Evolutionary conservation across 2,329 filamentous ascomycete species (phyloP), one percentile per base, ranked within the genome.

Genomic region (Cladosporium halotolerans): DNA sequence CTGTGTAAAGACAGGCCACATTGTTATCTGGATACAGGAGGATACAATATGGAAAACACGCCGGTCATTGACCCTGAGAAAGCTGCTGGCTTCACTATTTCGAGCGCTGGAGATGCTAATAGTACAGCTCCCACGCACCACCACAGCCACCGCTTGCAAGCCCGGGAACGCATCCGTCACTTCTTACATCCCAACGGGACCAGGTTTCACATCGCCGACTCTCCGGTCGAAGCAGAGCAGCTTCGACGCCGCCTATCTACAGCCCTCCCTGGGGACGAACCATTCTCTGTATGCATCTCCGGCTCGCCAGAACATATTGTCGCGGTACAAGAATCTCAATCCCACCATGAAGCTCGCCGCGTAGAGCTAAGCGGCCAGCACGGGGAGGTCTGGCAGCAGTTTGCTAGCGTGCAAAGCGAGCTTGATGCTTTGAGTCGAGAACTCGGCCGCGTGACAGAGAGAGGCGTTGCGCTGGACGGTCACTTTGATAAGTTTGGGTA

Each of bases 401-500:
- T 82, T 67, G 80, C 84, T 60, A 65, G 73, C 45, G 74, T 82
- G 8, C 76, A 78, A 41, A 62, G 67, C 8, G 77, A 83, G 57
- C 69, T 85, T 9, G 75, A 79, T 54, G 67, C 68, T 0, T 70
- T 84, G n/a, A 73, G 72, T 9, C 58, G 62, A 1, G 80, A 84
- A 64, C 67, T 85, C 6, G 76, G 80, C 54, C 71, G 74, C 56
- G 68, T 84, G 48, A 76, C 73, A 2, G 75, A 77, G 53, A 78
- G 81, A 60, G 73, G 76, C 3, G 75, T 80, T 4, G 70, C 76
- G 14, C 68, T 85, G 18, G 79, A 80, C 60, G 79, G 80, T 33
- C 84, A 79, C 62, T 85, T 85, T 63, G 75, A 74, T 52, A 81
- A 80, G 61, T 85, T 82, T 68, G 82, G 83, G 1, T 85, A 83